Base-by-base conservation (phyloP, 148 eudicot genomes). In the Silene conica region DNA sequence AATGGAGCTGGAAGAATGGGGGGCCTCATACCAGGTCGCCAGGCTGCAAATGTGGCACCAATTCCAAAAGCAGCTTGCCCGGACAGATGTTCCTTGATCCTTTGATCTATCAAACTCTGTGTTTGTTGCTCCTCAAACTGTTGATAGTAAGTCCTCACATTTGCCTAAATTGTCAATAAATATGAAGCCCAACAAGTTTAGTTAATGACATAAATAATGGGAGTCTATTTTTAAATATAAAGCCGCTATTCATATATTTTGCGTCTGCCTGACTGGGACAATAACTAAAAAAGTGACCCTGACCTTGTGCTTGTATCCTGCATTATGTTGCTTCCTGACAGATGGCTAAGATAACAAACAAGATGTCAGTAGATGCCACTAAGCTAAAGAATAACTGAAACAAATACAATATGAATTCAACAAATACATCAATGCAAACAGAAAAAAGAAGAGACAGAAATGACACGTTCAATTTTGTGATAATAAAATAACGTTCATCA, bases 241-340 rank as follows among this genome's bases (percentile, higher is more conserved):
- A 64, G 46, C 20, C 68, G 12, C 46, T 31, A 18, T 34, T 15
- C 69, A 34, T 31, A 23, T 65, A 38, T 6, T 9, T 26, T 6
- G 62, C 6, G 4, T 48, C 15, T 16, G 28, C 63, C 41, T 63
- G 34, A 19, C n/a, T 13, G 15, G 9, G 31, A 15, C 54, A 68
- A 25, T 0, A 59, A 45, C 54, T 0, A 11, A 41, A 63, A 6
- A 52, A 41, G 61, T 16, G 34, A 38, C 14, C 12, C 71, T 11
- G 79, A 92, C 97, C 98, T 92, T 95, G 78, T 95, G 98, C 48
- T 95, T 92, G 84, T 95, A 95, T 28, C 98, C 97, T 0, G 98
- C 89, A 82, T 95, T 95, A 74, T 95, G 98, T 76, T 95, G 98
- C 83, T 92, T 95, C 78, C 96, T 79, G 23, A 92, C 97, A 9